Evolutionary conservation across 108 stramenopile species (phyloP), one percentile per base, ranked within the genome.

Genomic region (Fistulifera pelliculosa): DNA sequence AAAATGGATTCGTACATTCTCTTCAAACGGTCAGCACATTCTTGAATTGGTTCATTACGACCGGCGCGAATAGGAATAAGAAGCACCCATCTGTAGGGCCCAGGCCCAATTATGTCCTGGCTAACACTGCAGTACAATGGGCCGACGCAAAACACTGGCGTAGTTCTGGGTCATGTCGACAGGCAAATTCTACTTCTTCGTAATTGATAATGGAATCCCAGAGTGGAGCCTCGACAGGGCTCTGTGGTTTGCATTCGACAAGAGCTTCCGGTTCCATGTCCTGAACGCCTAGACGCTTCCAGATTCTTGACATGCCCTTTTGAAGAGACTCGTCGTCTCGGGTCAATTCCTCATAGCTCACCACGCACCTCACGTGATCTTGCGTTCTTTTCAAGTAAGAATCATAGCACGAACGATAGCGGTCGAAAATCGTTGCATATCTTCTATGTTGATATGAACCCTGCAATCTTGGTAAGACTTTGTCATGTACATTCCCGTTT

Each of bases 401-500:
- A 2, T 21, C 21, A 21, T 45, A 45, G 11, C 7, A 4, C 2
- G 17, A 3, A 2, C 3, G 5, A 21, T 45, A 45, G 44, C 44
- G 44, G 11, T 45, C 44, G 7, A 45, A 11, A 45, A 45, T 5
- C 44, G 44, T 11, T 45, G 44, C 17, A 45, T 17, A 4, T 45
- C 44, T 3, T 5, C 11, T 21, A 45, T 17, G 11, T 45, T 11
- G 5, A 45, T 21, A 17, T 45, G 44, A 45, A 45, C 11, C 11
- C 11, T 4, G 11, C 21, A 21, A 11, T 21, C 21, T 17, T 45
- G 72, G 58, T 73, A 73, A 0, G 16, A 27, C 23, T 54, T 54
- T 14, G 61, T 64, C 62, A 73, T 69, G 68, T 73, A 73, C 5
- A 13, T 22, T 10, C 64, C 68, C 21, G 73, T 74, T 2, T 41